Evolutionary conservation across 106 monocot genomes (phyloP).

Genomic region (Platanthera zijinensis): DNA sequence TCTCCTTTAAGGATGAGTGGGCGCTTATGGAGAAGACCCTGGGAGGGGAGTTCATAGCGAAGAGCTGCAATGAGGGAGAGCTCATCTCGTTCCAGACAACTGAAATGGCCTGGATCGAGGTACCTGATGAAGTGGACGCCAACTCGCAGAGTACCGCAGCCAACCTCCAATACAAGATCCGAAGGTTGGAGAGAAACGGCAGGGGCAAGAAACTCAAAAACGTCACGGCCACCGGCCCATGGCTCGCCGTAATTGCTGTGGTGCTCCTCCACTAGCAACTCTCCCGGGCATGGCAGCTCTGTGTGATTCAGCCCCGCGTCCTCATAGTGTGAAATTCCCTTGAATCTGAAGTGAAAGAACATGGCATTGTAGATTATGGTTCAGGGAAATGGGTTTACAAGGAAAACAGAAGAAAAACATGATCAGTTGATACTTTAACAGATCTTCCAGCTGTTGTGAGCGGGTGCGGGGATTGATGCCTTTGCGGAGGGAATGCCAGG

Average conservation of each 20-base stretch:
- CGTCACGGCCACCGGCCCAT: constrained; percentile 94
- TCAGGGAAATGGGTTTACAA: neutral
- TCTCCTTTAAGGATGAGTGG: constrained; percentile 77
- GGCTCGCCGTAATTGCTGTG: constrained; percentile 98
- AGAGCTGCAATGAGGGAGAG: constrained; percentile 83
- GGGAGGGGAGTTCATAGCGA: constrained; percentile 81
- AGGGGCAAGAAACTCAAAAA: constrained; percentile 83
- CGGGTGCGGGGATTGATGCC: constrained; percentile 70
- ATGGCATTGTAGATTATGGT: too few species aligned
- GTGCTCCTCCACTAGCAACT: constrained; percentile 93
- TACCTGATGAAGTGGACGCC: constrained; percentile 88
- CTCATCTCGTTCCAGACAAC: constrained; percentile 81
- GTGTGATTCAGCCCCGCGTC: constrained; percentile 40
- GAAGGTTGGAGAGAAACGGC: constrained; percentile 43
- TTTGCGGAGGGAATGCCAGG: constrained; percentile 47
- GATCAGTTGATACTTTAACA: constrained; percentile 14
- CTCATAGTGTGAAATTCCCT: constrained; percentile 88
- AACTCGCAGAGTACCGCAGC: constrained; percentile 91
- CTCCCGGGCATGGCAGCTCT: constrained; percentile 61
- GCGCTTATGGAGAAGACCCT: constrained; percentile 71
- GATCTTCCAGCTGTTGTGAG: constrained; percentile 46
- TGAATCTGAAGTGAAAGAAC: constrained; percentile 25
- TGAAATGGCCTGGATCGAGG: constrained; percentile 47
- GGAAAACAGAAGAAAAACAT: neutral
- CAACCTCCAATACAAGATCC: constrained; percentile 80